Conservation (phyloP, 2,329 filamentous ascomycete species). For the Stemphylium lycopersici region DNA sequence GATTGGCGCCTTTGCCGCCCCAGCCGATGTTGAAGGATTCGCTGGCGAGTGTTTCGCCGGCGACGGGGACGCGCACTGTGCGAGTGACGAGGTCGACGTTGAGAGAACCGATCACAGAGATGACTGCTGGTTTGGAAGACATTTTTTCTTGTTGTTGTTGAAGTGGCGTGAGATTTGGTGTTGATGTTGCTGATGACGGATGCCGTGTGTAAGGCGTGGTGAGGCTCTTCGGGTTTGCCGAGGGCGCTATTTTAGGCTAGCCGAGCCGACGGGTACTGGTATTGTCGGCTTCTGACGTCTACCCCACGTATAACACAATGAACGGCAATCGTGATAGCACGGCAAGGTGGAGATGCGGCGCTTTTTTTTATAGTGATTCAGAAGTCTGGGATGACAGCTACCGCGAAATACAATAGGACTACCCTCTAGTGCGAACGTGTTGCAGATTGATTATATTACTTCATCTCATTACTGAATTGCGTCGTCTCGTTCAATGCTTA, state of each 20-base stretch:
- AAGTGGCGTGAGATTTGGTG: background rate
- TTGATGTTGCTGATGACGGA: background rate
- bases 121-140: slow-evolving; percentile 53
- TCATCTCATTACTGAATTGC: too few species aligned
- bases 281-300: too few species aligned
- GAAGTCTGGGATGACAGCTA: too few species aligned
- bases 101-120: slow-evolving; percentile 88
- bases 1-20: slow-evolving; percentile 95
- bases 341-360: too few species aligned
- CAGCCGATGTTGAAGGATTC: slow-evolving; percentile 78
- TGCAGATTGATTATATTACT: too few species aligned
- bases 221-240: slow-evolving; percentile 5
- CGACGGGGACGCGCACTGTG: slow-evolving; percentile 79
- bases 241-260: slow-evolving; percentile 10
- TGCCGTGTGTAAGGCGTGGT: background rate
- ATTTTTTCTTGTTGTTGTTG: slow-evolving; percentile 13
- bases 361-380: too few species aligned
- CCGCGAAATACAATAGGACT: too few species aligned
- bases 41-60: slow-evolving; percentile 87
- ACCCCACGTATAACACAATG: too few species aligned
- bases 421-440: too few species aligned
- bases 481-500: slow-evolving; percentile 53
- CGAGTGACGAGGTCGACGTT: slow-evolving; percentile 93
- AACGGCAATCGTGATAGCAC: too few species aligned
- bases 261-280: slow-evolving; percentile 1